Conservation (phyloP, 2,329 filamentous ascomycete genomes). For the Paecilomyces variotii region DNA sequence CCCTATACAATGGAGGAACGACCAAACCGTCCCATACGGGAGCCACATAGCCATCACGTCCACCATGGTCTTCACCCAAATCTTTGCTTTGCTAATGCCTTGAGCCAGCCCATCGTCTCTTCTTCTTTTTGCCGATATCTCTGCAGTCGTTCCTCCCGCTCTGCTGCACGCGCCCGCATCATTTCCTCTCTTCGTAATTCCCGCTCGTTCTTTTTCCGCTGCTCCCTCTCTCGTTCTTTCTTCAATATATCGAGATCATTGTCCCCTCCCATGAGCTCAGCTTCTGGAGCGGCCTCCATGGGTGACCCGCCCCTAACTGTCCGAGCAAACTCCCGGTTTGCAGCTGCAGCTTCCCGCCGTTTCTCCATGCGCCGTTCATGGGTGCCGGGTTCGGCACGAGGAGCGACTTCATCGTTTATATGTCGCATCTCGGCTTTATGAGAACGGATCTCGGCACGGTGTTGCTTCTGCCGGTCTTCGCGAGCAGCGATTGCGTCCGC, state of each 20-base stretch:
- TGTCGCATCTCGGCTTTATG: constrained; percentile 26
- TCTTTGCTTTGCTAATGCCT: constrained; percentile 66
- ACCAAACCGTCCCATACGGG: not conserved
- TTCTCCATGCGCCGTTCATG: constrained; percentile 83
- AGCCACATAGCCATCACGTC: not conserved
- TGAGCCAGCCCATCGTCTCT: constrained; percentile 73
- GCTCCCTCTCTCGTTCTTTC: constrained; percentile 54
- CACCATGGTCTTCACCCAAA: constrained; percentile 51
- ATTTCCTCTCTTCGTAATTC: constrained; percentile 78
- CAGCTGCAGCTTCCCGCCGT: constrained; percentile 61
- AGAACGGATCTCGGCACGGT: constrained; percentile 46
- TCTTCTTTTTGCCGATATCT: constrained; percentile 71
- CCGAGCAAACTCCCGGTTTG: constrained; percentile 61
- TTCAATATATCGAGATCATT: constrained; percentile 56
- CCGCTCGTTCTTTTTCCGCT: constrained; percentile 72
- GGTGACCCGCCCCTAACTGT: constrained; percentile 54
- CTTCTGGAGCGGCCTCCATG: constrained; percentile 58
- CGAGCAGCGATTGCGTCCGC: constrained; percentile 22
- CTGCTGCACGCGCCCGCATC: constrained; percentile 62
- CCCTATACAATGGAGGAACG: not conserved
- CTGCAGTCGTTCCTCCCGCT: constrained; percentile 68
- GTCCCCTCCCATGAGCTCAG: constrained; percentile 64
- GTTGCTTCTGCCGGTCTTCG: constrained; percentile 22
- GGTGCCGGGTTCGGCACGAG: constrained; percentile 74
- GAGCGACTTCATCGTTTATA: constrained; percentile 62